Base-by-base conservation (phyloP, 1,139 yeast genomes). In the Saccharomyces pastorianus region DNA sequence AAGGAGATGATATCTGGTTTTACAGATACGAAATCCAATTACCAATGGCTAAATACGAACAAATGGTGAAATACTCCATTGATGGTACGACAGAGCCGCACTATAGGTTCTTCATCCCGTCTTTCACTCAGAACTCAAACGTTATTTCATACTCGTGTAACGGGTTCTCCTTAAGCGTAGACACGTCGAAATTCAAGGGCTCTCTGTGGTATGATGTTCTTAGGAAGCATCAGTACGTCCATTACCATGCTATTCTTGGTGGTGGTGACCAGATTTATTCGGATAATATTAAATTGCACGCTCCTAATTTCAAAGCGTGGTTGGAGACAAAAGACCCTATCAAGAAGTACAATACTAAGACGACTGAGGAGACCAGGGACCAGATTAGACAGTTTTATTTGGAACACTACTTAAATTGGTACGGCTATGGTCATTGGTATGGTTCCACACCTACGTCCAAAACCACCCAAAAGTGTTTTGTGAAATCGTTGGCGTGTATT, bases 191-290 rank as follows among this genome's bases (percentile, higher is more conserved):
- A 14, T 91, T 83, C 71, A 80, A 82, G 57, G 88, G 91, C 13
- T 84, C 89, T 4, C 73, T 91, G 61, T 93, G 98, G 98, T 77
- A 74, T 51, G 96, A 93, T 66, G 95, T 91, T 2, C 66, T 91
- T 64, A 74, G 79, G 29, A 82, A 82, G 60, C 96, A 90, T 66
- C 55, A 64, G 14, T 70, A 76, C 48, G 69, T 74, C 46, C 91
- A 85, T 50, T 89, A 88, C 72, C 96, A 93, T 67, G 97, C 89
- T 4, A 90, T 91, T 96, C 75, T 91, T 47, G 98, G 98, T 25
- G 98, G 98, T 20, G 23, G 99, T 38, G 99, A 93, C 70, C 99
- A 93, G 71, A 79, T 93, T 53, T 93, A 93, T 70, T 83, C 91
- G 55, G 98, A 93, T 70, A 77, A 90, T 2, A 82, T 93, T 61